Evolutionary conservation across 345 rosid genomes (phyloP).

Genomic region (Citrus trifoliata): DNA sequence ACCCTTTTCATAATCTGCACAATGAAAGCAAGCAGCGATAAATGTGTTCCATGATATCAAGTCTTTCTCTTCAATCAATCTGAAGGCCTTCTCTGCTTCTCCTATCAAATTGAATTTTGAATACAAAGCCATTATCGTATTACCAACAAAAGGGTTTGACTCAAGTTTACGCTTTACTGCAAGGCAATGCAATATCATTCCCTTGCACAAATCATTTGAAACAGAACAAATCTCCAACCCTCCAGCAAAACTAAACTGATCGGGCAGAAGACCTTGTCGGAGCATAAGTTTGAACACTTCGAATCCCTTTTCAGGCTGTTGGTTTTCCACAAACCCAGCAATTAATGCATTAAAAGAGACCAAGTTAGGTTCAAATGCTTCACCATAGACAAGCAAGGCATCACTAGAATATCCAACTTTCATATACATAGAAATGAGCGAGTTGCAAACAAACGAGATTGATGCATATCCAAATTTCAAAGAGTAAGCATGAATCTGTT

Average conservation of each 20-base stretch:
- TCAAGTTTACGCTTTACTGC: conserved; percentile 42
- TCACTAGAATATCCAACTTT: conserved; percentile 39
- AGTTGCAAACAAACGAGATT: conserved; percentile 49
- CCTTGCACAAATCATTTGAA: conserved; percentile 26
- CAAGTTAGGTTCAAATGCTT: conserved; percentile 25
- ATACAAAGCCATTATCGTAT: conserved; percentile 51
- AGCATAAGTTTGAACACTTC: conserved; percentile 40
- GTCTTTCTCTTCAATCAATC: conserved; percentile 42
- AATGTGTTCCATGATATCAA: conserved; percentile 54
- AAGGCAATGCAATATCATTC: conserved; percentile 40
- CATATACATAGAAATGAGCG: conserved; percentile 61
- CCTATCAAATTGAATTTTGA: conserved; percentile 33
- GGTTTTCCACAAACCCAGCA: conserved; percentile 52
- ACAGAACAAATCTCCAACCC: conserved; percentile 30
- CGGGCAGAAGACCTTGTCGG: conserved; percentile 35
- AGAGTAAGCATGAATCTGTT: conserved; percentile 50
- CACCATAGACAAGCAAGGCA: conserved; percentile 31
- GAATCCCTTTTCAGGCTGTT: conserved; percentile 34
- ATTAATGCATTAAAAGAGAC: conserved; percentile 59
- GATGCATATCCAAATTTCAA: conserved; percentile 41
- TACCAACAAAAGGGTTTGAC: conserved; percentile 40
- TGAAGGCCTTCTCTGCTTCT: conserved; percentile 42
- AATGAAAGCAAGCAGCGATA: conserved; percentile 42
- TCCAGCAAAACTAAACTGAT: conserved; percentile 47
- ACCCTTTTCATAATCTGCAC: conserved; percentile 40